Evolutionary conservation across 2,329 filamentous ascomycete genomes (phyloP).

Genomic region (Epichloe hybrida): DNA sequence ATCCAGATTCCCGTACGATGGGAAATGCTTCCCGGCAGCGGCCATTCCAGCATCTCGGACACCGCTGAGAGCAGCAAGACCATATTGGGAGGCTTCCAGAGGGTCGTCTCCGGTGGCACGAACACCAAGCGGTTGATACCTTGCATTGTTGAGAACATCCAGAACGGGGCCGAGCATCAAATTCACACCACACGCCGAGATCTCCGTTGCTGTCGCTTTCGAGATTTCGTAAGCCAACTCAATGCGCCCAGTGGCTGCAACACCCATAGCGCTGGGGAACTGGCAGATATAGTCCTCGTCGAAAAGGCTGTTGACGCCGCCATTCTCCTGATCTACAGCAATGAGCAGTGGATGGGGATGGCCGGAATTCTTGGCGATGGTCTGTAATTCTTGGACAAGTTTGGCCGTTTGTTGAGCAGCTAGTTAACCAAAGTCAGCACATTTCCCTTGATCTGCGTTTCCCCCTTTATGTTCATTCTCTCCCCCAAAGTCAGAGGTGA

Average conservation of each 20-base stretch:
- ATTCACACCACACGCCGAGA: conserved; percentile 88
- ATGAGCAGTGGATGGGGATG: conserved; percentile 84
- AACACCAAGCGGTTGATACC: conserved; percentile 82
- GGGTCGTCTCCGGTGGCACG: conserved; percentile 89
- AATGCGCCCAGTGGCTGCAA: conserved; percentile 80
- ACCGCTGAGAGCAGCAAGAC: conserved; percentile 79
- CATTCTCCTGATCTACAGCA: conserved; percentile 93
- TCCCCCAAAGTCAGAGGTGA: background rate
- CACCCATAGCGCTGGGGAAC: conserved; percentile 92
- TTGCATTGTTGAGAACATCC: conserved; percentile 85
- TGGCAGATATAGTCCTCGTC: conserved; percentile 93
- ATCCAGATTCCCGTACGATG: conserved; percentile 88
- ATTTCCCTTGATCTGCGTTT: background rate
- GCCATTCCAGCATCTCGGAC: conserved; percentile 83
- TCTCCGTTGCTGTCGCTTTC: conserved; percentile 83
- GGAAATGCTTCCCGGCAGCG: conserved; percentile 91
- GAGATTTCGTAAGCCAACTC: conserved; percentile 81
- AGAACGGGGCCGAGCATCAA: conserved; percentile 88
- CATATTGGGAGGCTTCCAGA: conserved; percentile 86
- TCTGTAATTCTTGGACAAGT: conserved; percentile 83
- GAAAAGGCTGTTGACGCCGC: conserved; percentile 90
- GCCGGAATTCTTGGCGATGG: conserved; percentile 77
- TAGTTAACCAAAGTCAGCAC: conserved; percentile 28
- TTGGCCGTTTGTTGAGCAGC: conserved; percentile 82
- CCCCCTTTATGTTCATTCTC: background rate